phyloP scores from a whole-genome alignment of 108 stramenopile genomes.

The Cyclostephanos invisitatus region DNA sequence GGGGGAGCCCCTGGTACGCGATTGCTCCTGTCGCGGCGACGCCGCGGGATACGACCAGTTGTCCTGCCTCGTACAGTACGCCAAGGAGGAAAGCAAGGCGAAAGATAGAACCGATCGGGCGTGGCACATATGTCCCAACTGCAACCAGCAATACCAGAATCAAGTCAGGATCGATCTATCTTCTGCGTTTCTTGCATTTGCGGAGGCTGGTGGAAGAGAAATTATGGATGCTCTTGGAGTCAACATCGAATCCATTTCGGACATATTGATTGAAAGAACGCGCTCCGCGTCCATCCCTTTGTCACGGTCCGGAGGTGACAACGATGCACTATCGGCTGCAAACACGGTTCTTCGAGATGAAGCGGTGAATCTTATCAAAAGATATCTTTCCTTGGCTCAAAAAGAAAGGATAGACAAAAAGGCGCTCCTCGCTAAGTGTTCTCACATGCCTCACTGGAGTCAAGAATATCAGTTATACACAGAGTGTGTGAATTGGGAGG shows the following conservation, averaged over 20 bases:
- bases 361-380: background rate
- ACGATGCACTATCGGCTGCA: background rate
- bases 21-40: too few relatives aligned
- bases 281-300: too few relatives aligned
- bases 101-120: background rate
- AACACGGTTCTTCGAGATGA: background rate
- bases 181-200: constrained; percentile 9
- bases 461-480: background rate
- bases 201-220: background rate
- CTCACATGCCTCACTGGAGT: background rate
- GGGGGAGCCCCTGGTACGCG: too few relatives aligned
- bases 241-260: background rate
- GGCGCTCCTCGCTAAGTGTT: background rate
- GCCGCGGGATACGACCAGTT: constrained; percentile 15
- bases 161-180: background rate
- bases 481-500: background rate
- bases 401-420: background rate
- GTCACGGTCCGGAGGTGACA: background rate
- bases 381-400: background rate
- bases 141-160: constrained; percentile 11
- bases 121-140: constrained; percentile 15
- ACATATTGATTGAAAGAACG: background rate
- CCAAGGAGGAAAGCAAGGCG: constrained; percentile 8
- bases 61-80: constrained; percentile 21
- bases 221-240: background rate